Percentiles rank a stretch among this genome's conserved stretches.
Evolutionary conservation across 2,329 filamentous ascomycete genomes (phyloP).

Genomic region (Huntiella abstrusa): DNA sequence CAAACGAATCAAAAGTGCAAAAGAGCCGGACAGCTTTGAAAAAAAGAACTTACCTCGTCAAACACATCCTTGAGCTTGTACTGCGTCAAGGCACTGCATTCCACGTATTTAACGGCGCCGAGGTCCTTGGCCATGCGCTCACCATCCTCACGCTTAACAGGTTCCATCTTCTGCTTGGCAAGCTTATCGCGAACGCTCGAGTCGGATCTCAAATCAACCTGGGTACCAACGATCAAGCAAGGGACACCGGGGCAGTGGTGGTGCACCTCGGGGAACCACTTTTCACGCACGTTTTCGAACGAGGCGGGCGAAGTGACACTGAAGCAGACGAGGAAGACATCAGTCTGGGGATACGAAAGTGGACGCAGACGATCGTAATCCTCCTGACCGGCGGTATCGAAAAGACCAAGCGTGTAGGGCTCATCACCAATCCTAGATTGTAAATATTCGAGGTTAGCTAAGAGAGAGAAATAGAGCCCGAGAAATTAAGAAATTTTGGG

Average conservation of each 20-base stretch:
- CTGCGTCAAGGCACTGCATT: constrained; percentile 94
- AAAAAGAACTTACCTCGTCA: constrained; percentile 56
- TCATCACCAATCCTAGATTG: constrained; percentile 86
- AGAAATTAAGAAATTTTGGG: background rate
- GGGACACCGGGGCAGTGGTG: constrained; percentile 97
- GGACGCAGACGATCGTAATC: constrained; percentile 96
- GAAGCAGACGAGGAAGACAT: constrained; percentile 98
- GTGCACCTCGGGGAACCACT: constrained; percentile 97
- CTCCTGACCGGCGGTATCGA: constrained; percentile 97
- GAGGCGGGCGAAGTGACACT: constrained; percentile 93
- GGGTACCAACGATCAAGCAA: constrained; percentile 92
- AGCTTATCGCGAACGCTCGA: constrained; percentile 75
- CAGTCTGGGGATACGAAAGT: constrained; percentile 92
- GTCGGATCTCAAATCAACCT: constrained; percentile 90
- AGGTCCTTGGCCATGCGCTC: constrained; percentile 93
- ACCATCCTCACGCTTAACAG: constrained; percentile 80
- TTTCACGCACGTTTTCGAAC: constrained; percentile 97
- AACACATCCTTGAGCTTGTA: constrained; percentile 99
- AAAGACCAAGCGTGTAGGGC: constrained; percentile 89
- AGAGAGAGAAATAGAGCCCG: constrained; percentile 6
- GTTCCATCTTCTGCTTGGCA: constrained; percentile 86
- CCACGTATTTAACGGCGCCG: constrained; percentile 96
- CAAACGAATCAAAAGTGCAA: too few relatives aligned
- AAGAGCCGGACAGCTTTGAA: too few relatives aligned
- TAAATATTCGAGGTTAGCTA: background rate